Evolutionary conservation across 441 rosid genomes (phyloP).

Genomic region (Cnidoscolus chayamansa): DNA sequence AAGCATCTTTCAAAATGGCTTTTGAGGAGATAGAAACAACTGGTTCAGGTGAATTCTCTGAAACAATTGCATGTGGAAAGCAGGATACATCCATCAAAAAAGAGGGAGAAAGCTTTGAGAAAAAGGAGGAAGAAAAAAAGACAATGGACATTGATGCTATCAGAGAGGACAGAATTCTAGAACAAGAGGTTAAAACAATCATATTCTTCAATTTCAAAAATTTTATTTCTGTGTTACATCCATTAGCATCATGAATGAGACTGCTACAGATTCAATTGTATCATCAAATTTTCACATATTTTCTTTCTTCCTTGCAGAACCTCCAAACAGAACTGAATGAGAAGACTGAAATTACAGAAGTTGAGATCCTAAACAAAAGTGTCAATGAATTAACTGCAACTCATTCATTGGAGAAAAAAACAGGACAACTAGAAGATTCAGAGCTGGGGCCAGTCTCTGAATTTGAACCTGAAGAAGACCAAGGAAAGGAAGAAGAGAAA

Average conservation of each 20-base stretch:
- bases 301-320: slow-evolving; percentile 24
- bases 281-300: not conserved
- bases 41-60: slow-evolving; percentile 14
- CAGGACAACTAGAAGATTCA: slow-evolving; percentile 12
- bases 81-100: slow-evolving; percentile 6
- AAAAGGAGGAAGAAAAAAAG: slow-evolving; percentile 5
- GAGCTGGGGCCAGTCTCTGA: slow-evolving; percentile 17
- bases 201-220: not conserved
- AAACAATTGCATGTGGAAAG: slow-evolving; percentile 6
- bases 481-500: slow-evolving; percentile 25
- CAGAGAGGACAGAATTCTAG: not conserved
- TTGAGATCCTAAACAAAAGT: slow-evolving; percentile 21
- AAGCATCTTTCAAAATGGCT: slow-evolving; percentile 8
- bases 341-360: slow-evolving; percentile 20
- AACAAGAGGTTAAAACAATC: slow-evolving; percentile 13
- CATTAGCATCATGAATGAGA: not conserved
- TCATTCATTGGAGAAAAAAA: slow-evolving; percentile 21
- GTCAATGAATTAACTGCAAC: slow-evolving; percentile 16
- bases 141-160: not conserved
- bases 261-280: not conserved
- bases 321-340: slow-evolving; percentile 20
- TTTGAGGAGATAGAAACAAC: not conserved
- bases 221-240: not conserved
- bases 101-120: not conserved
- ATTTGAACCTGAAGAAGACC: slow-evolving; percentile 27